These are phyloP conservation scores for Dactylellina cionopaga DNA, from an alignment of 2,329 filamentous ascomycete species.

Conservation along the genomic window DNA sequence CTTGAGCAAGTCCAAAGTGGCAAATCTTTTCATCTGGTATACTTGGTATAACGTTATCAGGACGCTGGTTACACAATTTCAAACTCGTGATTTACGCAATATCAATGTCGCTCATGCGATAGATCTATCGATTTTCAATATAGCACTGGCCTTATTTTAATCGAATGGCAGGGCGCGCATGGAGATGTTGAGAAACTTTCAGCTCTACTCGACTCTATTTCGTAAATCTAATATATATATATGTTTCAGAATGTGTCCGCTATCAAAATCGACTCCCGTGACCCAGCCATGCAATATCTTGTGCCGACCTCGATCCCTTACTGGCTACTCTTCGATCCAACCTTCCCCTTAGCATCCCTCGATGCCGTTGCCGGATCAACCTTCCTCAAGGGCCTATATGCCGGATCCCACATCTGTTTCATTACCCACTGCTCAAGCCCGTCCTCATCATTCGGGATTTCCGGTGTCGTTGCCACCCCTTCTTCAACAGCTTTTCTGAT, in stretches of 20 bases:
- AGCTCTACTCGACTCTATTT: too few species aligned
- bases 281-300: conserved; percentile 18
- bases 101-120: conserved; percentile 24
- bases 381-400: conserved; percentile 72
- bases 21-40: background rate
- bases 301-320: conserved; percentile 13
- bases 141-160: background rate
- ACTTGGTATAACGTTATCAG: conserved; percentile 37
- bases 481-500: conserved; percentile 77
- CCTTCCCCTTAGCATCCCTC: conserved; percentile 70
- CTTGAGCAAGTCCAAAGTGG: conserved; percentile 2
- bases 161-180: conserved; percentile 4
- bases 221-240: too few species aligned
- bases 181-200: too few species aligned
- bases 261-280: background rate
- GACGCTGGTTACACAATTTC: conserved; percentile 47
- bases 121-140: background rate
- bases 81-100: conserved; percentile 26
- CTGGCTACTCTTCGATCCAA: conserved; percentile 60
- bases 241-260: conserved; percentile 9
- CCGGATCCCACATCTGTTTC: conserved; percentile 82
- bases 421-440: conserved; percentile 76
- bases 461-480: conserved; percentile 71
- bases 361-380: conserved; percentile 67
- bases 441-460: conserved; percentile 69